Evolutionary conservation across 805 yeast species (phyloP).

Genomic region (Wickerhamomyces ciferrii): DNA sequence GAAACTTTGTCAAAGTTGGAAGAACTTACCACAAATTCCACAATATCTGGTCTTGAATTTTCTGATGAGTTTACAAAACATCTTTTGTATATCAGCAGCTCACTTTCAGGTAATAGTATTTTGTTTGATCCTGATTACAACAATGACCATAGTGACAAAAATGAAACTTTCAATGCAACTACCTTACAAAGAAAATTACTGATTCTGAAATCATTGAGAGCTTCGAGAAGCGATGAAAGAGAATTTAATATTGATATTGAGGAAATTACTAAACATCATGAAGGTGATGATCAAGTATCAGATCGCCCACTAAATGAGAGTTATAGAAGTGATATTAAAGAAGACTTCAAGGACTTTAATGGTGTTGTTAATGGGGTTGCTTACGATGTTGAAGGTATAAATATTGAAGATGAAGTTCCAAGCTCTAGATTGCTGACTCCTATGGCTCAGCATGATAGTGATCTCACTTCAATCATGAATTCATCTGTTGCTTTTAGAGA

Average conservation of each 20-base stretch:
- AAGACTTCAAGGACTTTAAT: conserved; percentile 14
- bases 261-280: conserved; percentile 25
- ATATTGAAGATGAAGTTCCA: conserved; percentile 31
- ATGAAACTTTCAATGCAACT: conserved; percentile 4
- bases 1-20: conserved; percentile 39
- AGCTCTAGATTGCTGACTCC: conserved; percentile 28
- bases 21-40: conserved; percentile 22
- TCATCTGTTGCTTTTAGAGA: conserved; percentile 54
- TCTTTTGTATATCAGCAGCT: conserved; percentile 51
- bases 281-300: conserved; percentile 10
- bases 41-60: conserved; percentile 21
- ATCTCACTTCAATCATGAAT: conserved; percentile 41
- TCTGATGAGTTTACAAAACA: conserved; percentile 53
- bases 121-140: conserved; percentile 69
- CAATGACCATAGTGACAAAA: conserved; percentile 11
- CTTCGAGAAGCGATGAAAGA: conserved; percentile 25
- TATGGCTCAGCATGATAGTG: conserved; percentile 23
- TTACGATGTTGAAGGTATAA: conserved; percentile 37
- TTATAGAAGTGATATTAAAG: conserved; percentile 22
- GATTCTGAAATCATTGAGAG: conserved; percentile 31
- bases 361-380: conserved; percentile 32
- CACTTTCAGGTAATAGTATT: conserved; percentile 64
- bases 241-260: conserved; percentile 34
- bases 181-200: conserved; percentile 22
- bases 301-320: conserved; percentile 10